Percentiles rank a stretch among this genome's conserved stretches.
These are phyloP conservation scores for Fusarium caatingaense DNA, from an alignment of 2,329 filamentous ascomycete species.

Conservation along the genomic window DNA sequence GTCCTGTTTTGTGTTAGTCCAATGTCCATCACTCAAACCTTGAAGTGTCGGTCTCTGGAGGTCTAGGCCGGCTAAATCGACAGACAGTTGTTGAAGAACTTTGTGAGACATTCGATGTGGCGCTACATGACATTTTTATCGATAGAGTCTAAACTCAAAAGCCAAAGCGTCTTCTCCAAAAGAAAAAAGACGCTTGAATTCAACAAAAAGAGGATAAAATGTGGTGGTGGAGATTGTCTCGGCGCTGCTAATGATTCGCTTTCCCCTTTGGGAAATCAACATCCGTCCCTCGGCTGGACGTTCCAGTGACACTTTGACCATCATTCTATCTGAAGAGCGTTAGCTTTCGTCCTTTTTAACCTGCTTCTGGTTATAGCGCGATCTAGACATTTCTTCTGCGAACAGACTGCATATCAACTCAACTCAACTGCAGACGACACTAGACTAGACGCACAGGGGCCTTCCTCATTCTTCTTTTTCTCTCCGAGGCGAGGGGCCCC, in stretches of 20 bases:
- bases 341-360: neutral
- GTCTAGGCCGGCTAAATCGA: neutral
- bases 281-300: conserved; percentile 15
- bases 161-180: neutral
- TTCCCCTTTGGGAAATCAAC: conserved; percentile 12
- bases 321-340: neutral
- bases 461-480: neutral
- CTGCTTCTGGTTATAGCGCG: neutral
- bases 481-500: neutral
- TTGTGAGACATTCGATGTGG: conserved; percentile 12
- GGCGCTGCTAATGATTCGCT: conserved; percentile 3
- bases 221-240: conserved; percentile 13
- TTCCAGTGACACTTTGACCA: neutral
- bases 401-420: conserved; percentile 7
- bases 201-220: neutral
- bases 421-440: neutral
- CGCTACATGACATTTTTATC: conserved; percentile 1
- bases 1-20: neutral
- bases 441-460: neutral
- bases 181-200: neutral
- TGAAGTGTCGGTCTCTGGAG: neutral
- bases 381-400: neutral
- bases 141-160: neutral
- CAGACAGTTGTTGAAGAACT: neutral
- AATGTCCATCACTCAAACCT: neutral